Evolutionary conservation across 345 rosid genomes (phyloP).

Genomic region (Luvunga scandens): DNA sequence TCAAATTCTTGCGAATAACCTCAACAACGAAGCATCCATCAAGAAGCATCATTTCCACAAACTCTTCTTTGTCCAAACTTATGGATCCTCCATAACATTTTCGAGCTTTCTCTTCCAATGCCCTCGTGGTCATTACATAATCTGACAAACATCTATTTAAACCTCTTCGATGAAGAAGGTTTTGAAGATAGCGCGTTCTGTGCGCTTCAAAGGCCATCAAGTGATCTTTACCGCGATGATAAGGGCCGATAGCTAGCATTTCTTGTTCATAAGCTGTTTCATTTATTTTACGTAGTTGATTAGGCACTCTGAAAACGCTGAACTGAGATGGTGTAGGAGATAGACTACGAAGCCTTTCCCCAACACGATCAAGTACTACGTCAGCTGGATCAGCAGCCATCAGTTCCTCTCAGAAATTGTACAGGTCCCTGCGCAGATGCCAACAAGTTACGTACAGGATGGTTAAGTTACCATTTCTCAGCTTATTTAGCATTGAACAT

Average conservation of each 20-base stretch:
- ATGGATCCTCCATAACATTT: conserved; percentile 13
- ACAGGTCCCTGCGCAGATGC: neutral
- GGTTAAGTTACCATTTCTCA: too few species aligned
- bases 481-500: neutral
- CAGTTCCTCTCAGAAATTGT: neutral
- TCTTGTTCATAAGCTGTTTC: conserved; percentile 21
- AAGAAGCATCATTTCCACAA: conserved; percentile 32
- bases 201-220: conserved; percentile 13
- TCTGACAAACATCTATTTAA: neutral
- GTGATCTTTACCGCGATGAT: conserved; percentile 7
- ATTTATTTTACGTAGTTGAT: neutral
- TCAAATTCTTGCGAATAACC: neutral
- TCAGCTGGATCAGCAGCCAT: neutral
- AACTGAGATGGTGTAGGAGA: neutral
- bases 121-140: neutral
- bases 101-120: conserved; percentile 13
- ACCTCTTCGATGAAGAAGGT: conserved; percentile 1
- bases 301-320: conserved; percentile 19
- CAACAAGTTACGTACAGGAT: neutral
- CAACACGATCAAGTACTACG: neutral
- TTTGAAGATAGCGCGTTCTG: conserved; percentile 10
- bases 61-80: neutral
- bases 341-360: neutral
- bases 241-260: conserved; percentile 23
- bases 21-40: conserved; percentile 26